Evolutionary conservation across 2,329 filamentous ascomycete species (phyloP).

Genomic region (Orbilia javanica): DNA sequence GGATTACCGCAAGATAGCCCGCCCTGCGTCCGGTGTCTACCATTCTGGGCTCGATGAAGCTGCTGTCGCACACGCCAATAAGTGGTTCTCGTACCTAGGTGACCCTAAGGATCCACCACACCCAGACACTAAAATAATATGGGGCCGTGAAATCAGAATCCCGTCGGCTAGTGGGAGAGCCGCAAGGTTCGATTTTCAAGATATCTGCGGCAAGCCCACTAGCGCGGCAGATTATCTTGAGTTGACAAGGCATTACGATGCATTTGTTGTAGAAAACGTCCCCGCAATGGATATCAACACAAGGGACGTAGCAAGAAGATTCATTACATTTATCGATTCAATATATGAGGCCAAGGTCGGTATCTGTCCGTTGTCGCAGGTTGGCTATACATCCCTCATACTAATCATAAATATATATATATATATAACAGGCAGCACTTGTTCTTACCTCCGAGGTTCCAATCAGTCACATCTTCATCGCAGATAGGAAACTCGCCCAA

Average conservation of each 20-base stretch:
- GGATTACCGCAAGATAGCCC: constrained; percentile 96
- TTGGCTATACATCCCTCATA: neutral
- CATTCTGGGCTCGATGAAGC: constrained; percentile 85
- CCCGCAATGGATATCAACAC: constrained; percentile 90
- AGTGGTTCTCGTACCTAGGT: constrained; percentile 95
- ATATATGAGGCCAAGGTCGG: constrained; percentile 81
- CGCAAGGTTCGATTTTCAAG: constrained; percentile 91
- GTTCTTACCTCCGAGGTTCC: constrained; percentile 91
- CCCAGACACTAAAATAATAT: constrained; percentile 82
- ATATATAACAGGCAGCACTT: constrained; percentile 79
- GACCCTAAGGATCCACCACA: constrained; percentile 85
- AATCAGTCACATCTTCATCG: constrained; percentile 84
- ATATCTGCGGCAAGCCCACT: constrained; percentile 88
- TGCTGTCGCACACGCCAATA: constrained; percentile 84
- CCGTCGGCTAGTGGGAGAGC: constrained; percentile 88
- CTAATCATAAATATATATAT: neutral
- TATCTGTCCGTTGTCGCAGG: neutral
- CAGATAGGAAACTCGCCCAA: constrained; percentile 67
- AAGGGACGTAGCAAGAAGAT: constrained; percentile 87
- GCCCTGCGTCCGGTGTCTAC: constrained; percentile 93
- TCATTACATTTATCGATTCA: constrained; percentile 98
- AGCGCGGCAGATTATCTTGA: constrained; percentile 96
- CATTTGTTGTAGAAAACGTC: constrained; percentile 90
- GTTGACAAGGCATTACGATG: constrained; percentile 87
- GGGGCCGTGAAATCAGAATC: constrained; percentile 90